Conservation (phyloP, 108 stramenopile genomes). For the Skeletonema menzelii region DNA sequence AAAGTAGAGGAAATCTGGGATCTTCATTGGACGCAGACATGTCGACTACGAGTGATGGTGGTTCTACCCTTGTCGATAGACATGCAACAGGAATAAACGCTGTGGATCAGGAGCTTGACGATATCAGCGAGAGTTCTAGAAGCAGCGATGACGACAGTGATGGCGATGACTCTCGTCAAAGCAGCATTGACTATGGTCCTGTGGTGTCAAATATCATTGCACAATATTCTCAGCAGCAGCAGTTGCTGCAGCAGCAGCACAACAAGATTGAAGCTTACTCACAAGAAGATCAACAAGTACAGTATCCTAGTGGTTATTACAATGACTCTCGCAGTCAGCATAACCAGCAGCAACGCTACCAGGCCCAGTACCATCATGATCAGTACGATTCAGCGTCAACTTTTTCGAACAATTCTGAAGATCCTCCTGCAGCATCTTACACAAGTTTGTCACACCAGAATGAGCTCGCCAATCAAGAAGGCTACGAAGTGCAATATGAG, state of each 20-base stretch:
- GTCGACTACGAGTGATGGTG: not conserved
- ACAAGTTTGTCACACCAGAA: constrained; percentile 14
- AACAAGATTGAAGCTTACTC: not conserved
- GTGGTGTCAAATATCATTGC: constrained; percentile 27
- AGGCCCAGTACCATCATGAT: not conserved
- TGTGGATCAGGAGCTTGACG: constrained; percentile 11
- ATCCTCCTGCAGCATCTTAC: constrained; percentile 49
- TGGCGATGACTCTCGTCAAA: constrained; percentile 14
- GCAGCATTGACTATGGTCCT: constrained; percentile 19
- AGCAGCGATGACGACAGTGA: not conserved
- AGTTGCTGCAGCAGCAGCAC: not conserved
- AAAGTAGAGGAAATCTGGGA: not conserved
- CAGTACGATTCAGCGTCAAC: constrained; percentile 12
- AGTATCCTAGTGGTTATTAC: not conserved
- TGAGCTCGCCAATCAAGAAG: not conserved
- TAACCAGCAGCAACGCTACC: not conserved
- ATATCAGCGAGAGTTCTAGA: constrained; percentile 6
- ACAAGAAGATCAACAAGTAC: not conserved
- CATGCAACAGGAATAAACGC: constrained; percentile 6
- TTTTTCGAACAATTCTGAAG: constrained; percentile 18
- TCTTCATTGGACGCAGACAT: constrained; percentile 4
- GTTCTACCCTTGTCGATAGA: not conserved
- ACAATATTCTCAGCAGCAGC: constrained; percentile 18
- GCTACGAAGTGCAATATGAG: constrained; percentile 10
- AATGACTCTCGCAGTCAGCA: constrained; percentile 1